phyloP scores from a whole-genome alignment of 2,329 filamentous ascomycete genomes.

The Akanthomyces lecanii region DNA sequence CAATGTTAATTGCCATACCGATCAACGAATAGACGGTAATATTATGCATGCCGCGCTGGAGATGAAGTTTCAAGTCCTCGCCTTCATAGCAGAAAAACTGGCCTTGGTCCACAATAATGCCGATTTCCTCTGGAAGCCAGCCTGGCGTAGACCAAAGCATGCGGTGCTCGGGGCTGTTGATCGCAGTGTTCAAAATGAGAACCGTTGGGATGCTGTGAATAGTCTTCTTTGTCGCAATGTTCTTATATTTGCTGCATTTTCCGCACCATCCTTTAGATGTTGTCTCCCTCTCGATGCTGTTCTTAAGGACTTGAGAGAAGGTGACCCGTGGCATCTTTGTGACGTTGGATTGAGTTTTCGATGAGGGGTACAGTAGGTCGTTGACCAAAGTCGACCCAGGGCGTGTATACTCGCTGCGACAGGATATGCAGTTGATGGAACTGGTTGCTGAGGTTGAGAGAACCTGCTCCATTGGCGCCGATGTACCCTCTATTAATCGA shows the following conservation, averaged over 20 bases:
- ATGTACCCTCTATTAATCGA: slow-evolving; percentile 58
- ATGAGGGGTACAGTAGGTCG: slow-evolving; percentile 72
- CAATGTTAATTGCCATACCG: slow-evolving; percentile 85
- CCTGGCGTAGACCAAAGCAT: slow-evolving; percentile 83
- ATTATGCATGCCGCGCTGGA: slow-evolving; percentile 73
- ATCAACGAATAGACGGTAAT: slow-evolving; percentile 89
- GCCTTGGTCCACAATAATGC: slow-evolving; percentile 83
- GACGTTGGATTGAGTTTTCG: slow-evolving; percentile 46
- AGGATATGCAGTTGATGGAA: slow-evolving; percentile 79
- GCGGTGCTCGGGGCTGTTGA: slow-evolving; percentile 66
- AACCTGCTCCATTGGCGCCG: slow-evolving; percentile 65
- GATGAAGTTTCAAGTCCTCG: slow-evolving; percentile 75
- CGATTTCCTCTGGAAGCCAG: slow-evolving; percentile 92
- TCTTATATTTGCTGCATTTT: slow-evolving; percentile 85
- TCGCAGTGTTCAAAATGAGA: slow-evolving; percentile 82
- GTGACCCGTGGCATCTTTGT: slow-evolving; percentile 53
- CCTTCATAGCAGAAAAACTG: slow-evolving; percentile 95
- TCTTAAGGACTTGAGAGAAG: slow-evolving; percentile 90
- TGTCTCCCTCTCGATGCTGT: slow-evolving; percentile 83
- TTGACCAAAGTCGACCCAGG: slow-evolving; percentile 77
- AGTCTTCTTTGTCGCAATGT: slow-evolving; percentile 77
- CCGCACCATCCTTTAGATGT: slow-evolving; percentile 91
- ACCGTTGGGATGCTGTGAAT: slow-evolving; percentile 79
- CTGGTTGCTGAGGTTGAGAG: slow-evolving; percentile 68
- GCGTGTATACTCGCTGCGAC: slow-evolving; percentile 78